These are phyloP conservation scores for Schizophyllum commune DNA, from an alignment of 1,284 basidiomycete genomes.

Conservation along the genomic window DNA sequence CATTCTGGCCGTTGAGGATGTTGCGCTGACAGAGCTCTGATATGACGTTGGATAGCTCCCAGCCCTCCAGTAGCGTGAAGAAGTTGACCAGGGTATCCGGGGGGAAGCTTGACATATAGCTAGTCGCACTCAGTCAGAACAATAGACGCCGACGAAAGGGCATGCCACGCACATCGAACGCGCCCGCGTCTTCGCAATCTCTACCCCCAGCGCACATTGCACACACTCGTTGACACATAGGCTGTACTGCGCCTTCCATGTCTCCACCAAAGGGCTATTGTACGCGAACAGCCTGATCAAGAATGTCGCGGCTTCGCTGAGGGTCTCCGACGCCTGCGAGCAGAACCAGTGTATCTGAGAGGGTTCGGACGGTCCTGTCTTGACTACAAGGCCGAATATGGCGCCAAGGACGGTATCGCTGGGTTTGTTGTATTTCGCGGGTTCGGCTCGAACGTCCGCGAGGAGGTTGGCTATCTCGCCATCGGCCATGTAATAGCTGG, in stretches of 20 bases:
- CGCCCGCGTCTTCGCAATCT: slow-evolving; percentile 54
- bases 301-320: slow-evolving; percentile 64
- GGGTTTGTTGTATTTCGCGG: background rate
- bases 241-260: slow-evolving; percentile 56
- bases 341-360: slow-evolving; percentile 63
- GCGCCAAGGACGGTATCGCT: background rate
- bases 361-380: background rate
- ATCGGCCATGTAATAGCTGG: background rate
- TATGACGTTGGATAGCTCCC: slow-evolving; percentile 35
- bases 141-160: slow-evolving; percentile 1
- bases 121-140: slow-evolving; percentile 18
- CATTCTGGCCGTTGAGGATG: slow-evolving; percentile 26
- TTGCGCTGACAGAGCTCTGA: background rate
- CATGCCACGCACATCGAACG: slow-evolving; percentile 53
- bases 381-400: background rate
- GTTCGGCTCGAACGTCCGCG: background rate
- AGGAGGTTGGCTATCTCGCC: background rate
- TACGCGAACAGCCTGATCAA: slow-evolving; percentile 78
- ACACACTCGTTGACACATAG: slow-evolving; percentile 53
- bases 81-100: slow-evolving; percentile 47
- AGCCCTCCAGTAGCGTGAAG: slow-evolving; percentile 56
- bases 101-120: slow-evolving; percentile 61
- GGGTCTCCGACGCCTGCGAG: slow-evolving; percentile 40
- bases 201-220: slow-evolving; percentile 60
- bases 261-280: slow-evolving; percentile 44